Percentiles rank a stretch among this genome's conserved stretches.
phyloP scores from a whole-genome alignment of 306 rosid species.

The Gastrolobium villosum region DNA sequence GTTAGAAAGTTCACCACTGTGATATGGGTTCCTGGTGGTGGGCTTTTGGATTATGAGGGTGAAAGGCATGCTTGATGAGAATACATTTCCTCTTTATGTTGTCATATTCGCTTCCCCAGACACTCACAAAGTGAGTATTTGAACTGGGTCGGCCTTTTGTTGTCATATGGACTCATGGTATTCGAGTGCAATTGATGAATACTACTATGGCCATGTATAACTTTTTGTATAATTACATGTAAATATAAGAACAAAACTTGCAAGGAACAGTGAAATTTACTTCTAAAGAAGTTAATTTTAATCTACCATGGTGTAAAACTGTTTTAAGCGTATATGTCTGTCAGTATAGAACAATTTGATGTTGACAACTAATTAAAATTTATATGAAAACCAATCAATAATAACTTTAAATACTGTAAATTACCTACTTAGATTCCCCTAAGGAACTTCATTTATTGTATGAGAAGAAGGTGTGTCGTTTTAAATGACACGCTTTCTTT shows the following conservation, averaged over 20 bases:
- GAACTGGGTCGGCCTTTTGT: too few species aligned
- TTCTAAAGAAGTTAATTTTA: not conserved
- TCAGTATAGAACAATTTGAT: not conserved
- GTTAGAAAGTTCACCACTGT: conserved; percentile 21
- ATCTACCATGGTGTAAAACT: not conserved
- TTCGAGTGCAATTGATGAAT: not conserved
- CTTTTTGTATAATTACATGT: not conserved
- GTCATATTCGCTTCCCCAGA: too few species aligned
- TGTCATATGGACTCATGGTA: not conserved
- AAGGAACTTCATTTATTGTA: not conserved
- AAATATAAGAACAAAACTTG: not conserved
- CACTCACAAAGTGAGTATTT: too few species aligned
- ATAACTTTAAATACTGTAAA: too few species aligned
- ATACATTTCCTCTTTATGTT: not conserved
- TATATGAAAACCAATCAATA: not conserved
- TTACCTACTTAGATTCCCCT: not conserved
- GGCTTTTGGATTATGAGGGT: conserved; percentile 12
- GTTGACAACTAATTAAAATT: not conserved
- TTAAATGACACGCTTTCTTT: too few species aligned
- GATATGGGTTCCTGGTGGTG: not conserved
- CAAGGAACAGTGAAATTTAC: not conserved
- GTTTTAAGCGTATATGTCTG: not conserved
- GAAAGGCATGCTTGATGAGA: not conserved
- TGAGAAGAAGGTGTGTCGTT: too few species aligned
- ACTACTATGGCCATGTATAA: not conserved